Conservation (phyloP, 192 early-diverging fungal genomes). For the Dissophora ornata region DNA sequence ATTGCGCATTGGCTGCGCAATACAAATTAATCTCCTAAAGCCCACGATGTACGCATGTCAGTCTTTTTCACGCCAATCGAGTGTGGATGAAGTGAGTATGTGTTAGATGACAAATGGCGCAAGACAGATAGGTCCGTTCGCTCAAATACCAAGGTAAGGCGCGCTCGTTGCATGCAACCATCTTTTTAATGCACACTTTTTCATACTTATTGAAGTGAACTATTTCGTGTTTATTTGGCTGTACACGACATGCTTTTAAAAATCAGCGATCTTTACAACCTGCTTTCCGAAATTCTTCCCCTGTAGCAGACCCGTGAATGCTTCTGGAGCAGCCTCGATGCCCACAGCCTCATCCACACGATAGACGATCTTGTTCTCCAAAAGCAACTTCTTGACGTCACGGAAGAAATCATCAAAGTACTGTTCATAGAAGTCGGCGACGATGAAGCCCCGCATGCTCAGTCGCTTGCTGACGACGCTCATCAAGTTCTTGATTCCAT, state of each 20-base stretch:
- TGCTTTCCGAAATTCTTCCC: slow-evolving; percentile 80
- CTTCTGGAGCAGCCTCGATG: slow-evolving; percentile 57
- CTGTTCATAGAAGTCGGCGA: slow-evolving; percentile 49
- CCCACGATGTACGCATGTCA: no score
- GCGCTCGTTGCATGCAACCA: no score
- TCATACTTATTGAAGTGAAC: no score
- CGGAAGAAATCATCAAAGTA: slow-evolving; percentile 41
- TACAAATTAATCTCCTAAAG: no score
- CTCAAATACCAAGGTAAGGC: no score
- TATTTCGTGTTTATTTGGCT: background rate
- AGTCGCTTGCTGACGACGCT: slow-evolving; percentile 66
- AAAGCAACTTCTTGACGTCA: slow-evolving; percentile 24
- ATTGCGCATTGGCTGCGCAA: no score
- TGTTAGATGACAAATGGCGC: no score
- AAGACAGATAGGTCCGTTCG: no score
- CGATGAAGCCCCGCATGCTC: slow-evolving; percentile 72
- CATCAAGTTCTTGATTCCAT: slow-evolving; percentile 71
- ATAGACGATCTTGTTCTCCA: slow-evolving; percentile 40
- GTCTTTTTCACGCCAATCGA: no score
- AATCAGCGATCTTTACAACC: slow-evolving; percentile 61
- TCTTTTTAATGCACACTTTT: no score
- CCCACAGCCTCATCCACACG: slow-evolving; percentile 34
- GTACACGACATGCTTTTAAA: no score
- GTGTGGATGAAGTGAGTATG: no score
- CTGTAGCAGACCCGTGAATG: slow-evolving; percentile 66